A percentile compares a stretch with the other conserved stretches of the same genome.
Evolutionary conservation across 208 protist species (phyloP).

Genomic region (Phytomonas sp.): DNA sequence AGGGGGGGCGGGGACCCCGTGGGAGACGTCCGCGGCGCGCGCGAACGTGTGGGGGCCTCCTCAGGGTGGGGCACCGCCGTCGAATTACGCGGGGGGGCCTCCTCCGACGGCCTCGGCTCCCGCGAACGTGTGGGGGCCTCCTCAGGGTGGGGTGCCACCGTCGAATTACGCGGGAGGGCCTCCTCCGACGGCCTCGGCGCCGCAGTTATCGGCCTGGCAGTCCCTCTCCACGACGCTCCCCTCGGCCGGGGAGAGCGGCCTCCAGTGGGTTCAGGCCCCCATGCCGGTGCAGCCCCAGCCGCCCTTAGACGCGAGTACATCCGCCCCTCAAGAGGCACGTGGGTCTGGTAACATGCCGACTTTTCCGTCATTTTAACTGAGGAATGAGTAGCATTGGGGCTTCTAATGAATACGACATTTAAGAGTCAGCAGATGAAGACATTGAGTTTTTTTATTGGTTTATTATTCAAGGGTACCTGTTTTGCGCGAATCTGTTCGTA

Average conservation of each 20-base stretch:
- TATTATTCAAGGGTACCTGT: background rate
- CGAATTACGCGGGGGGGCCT: slow-evolving; percentile 13
- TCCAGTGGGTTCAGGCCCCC: background rate
- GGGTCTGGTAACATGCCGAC: background rate
- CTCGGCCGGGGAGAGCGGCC: background rate
- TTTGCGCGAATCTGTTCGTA: background rate
- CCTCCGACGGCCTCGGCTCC: slow-evolving; percentile 6
- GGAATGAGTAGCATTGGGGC: background rate
- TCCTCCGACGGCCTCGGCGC: slow-evolving; percentile 10
- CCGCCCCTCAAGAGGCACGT: background rate
- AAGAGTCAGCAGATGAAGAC: background rate
- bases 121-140: slow-evolving; percentile 14
- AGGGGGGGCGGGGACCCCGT: slow-evolving; percentile 5
- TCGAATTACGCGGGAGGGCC: slow-evolving; percentile 18
- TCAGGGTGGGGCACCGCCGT: slow-evolving; percentile 10
- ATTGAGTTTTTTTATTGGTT: background rate
- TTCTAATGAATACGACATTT: background rate
- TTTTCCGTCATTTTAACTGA: background rate
- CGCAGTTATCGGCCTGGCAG: background rate
- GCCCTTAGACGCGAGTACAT: background rate
- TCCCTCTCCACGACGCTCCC: too few relatives aligned
- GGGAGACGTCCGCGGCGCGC: background rate
- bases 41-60: slow-evolving; percentile 26
- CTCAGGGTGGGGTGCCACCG: slow-evolving; percentile 1
- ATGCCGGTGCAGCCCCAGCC: background rate